Base-by-base conservation (phyloP, 2,329 filamentous ascomycete species). In the Neonectria ditissima region DNA sequence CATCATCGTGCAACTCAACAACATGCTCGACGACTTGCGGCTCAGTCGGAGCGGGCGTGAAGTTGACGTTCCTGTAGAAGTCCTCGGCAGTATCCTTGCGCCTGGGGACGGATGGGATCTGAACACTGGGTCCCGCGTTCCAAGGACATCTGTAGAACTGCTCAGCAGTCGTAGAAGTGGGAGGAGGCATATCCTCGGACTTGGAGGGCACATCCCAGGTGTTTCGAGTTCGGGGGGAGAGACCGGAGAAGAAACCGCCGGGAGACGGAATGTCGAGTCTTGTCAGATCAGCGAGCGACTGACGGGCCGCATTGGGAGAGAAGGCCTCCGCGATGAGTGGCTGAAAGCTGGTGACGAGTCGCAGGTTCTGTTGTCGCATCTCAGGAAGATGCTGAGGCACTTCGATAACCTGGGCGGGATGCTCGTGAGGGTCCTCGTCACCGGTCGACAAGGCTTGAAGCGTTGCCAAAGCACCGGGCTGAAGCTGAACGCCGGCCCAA, bases 81-180 rank as follows among this genome's bases (percentile, higher is more conserved):
- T 76, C 74, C 66, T 81, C 80, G 67, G 76, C 67, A 66, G 80
- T 26, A 69, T 83, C 55, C 70, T 80, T 72, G 67, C 75, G 67
- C 69, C 73, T 73, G 9, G 79, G 77, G 4, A 80, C 69, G 3
- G 78, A 76, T 26, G 79, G 77, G 39, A 75, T 73, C 8, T 76
- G 74, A n/a, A 80, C 54, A 32, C 16, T 22, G 47, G 47, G 6
- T 54, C 82, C 76, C 22, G 80, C 79, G 68, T 83, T 85, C 91
- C 94, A 97, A 3, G 94, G 94, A 28, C 91, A 86, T 66, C 91
- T 90, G 80, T 98, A 98, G 74, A 97, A 98, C 66, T 91, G 89
- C 76, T 97, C 93, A 10, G 95, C 95, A n/a, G 91, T 94, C 30
- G 93, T 93, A 1, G 95, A 97, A 0, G 93, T 95, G 1, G 94